phyloP scores from a whole-genome alignment of 2,329 filamentous ascomycete species.

The Colletotrichum siamense region DNA sequence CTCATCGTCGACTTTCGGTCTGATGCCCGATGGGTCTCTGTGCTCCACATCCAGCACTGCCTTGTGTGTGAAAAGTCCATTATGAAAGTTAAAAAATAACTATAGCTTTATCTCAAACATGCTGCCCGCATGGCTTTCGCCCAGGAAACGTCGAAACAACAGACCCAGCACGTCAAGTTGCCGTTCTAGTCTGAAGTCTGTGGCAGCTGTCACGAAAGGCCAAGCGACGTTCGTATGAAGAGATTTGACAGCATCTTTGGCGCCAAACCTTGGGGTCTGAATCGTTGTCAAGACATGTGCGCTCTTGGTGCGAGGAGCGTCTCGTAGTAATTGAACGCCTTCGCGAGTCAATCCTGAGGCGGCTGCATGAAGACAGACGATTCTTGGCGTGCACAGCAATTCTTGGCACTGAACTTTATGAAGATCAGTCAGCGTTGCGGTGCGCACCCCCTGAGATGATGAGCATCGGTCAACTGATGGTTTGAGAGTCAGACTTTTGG shows the following conservation, averaged over 20 bases:
- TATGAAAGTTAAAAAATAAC: conserved; percentile 12
- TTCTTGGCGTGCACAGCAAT: conserved; percentile 6
- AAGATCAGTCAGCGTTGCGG: not conserved
- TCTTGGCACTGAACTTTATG: conserved; percentile 13
- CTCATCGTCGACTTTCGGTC: not conserved
- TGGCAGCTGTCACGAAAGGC: not conserved
- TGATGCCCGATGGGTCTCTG: not conserved
- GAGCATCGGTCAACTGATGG: not conserved
- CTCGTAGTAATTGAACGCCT: not conserved
- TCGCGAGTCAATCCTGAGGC: conserved; percentile 3
- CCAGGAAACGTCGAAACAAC: not conserved
- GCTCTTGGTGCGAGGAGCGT: not conserved
- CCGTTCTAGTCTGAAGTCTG: not conserved
- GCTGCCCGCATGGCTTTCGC: not conserved
- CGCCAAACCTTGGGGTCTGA: not conserved
- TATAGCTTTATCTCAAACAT: not conserved
- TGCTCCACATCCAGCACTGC: not conserved
- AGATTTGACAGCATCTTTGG: not conserved
- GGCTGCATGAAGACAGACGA: not conserved
- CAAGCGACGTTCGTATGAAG: not conserved
- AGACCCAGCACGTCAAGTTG: not conserved
- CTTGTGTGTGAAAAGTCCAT: not conserved
- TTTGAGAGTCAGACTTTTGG: not conserved
- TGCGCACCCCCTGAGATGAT: not conserved
- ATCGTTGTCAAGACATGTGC: not conserved